Base-by-base conservation (phyloP, 345 rosid species). In the Erucastrum elatum region DNA sequence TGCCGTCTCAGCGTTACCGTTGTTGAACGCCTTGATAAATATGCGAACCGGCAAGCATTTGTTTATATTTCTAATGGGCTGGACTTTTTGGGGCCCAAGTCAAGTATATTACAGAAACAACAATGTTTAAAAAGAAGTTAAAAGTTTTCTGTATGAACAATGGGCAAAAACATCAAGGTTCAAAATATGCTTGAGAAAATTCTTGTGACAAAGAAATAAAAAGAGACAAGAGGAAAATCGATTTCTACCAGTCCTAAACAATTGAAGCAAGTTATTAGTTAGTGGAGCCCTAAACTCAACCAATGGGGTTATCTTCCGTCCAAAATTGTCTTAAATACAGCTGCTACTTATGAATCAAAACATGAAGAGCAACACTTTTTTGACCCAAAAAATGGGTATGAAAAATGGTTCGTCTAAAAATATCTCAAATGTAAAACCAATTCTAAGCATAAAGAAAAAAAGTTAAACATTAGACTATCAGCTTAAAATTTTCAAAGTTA, bases 211-310 rank as follows among this genome's bases (percentile, higher is more conserved):
- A 21, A 21, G 21, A 21, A 21, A 21, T 21, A 21, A n/a, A n/a
- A n/a, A n/a, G n/a, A n/a, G n/a, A n/a, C n/a, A n/a, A n/a, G 21
- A 21, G 21, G 21, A 21, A 21, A 21, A 21, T 21, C 21, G 21
- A 33, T 58, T 71, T 30, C 75, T 71, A 56, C 53, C 25, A 60
- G 72, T n/a, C 26, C 74, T 66, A 68, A 62, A 53, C 71, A 74
- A 74, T 62, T 55, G 75, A 63, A 63, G 75, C 70, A 59, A 55
- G 64, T 60, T 82, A 15, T 58, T 15, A 59, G 27, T 79, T 79
- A 80, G 31, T 91, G 89, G 68, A 92, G 92, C 75, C 92, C 94
- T 87, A 92, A 87, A 55, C 94, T 87, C 79, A 94, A 81, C 95
- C 95, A 91, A 70, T 75, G 91, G 9, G 90, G 89, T 62, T 81